Evolutionary conservation across 2,329 filamentous ascomycete species (phyloP), one percentile per base, ranked within the genome.

Genomic region (Penicillium sclerotiorum): DNA sequence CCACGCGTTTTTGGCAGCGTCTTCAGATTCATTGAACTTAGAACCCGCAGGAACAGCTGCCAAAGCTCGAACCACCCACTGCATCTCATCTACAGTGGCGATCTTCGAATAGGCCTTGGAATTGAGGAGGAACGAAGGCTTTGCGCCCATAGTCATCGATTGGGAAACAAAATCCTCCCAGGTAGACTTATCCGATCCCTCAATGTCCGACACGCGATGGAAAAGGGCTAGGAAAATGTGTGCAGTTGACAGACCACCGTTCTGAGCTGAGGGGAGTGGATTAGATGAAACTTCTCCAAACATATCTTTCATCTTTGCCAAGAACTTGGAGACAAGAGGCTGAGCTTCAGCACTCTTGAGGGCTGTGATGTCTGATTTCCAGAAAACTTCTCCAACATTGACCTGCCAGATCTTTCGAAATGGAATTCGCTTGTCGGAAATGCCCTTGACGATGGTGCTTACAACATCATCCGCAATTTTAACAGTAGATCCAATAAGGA

Each of bases 51-150:
- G 80, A 13, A 87, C 73, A 21, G 85, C 81, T 13, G 81, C 75
- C 41, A 97, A 75, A 23, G 90, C 87, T 56, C 84, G 82, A 35
- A 86, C 76, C 44, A 89, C 80, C 89, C 94, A 96, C 46, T 76
- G 77, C 17, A 91, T 76, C 61, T 99, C 94, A 45, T 92, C 88
- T 48, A 87, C 84, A 1, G 78, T 73, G 2, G 80, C 79, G 20
- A 96, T 64, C 65, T 96, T 96, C 30, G 86, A 85, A 71, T 94
- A 97, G 5, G 96, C 83, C 53, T 89, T 87, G 27, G 88, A 81
- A 62, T 89, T 96, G 5, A 97, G 78, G 17, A 97, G 76, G 68
- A 95, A 94, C 0, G 93, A 95, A 12, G 89, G 86, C 67, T 95
- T 96, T 0, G 89, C 85, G n/a, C 86, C 84, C 30, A 85, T 70